Percentiles rank a stretch among this genome's conserved stretches.
Conservation (phyloP, 1,284 basidiomycete genomes). For the Meripilus lineatus region DNA sequence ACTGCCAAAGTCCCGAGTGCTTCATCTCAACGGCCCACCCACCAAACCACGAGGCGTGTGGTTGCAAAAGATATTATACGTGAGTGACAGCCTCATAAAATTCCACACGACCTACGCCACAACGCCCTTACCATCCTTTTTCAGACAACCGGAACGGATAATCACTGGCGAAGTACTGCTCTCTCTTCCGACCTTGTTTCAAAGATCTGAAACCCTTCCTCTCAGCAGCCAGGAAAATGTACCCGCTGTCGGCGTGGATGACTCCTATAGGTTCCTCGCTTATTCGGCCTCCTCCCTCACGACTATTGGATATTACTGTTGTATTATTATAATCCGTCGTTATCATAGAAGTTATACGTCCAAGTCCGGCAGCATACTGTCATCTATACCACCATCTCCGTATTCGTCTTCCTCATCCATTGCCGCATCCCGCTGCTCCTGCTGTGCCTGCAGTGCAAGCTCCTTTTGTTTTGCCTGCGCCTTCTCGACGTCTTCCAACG, state of each 20-base stretch:
- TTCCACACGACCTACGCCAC: background rate
- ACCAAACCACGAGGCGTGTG: constrained; percentile 39
- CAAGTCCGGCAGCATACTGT: constrained; percentile 55
- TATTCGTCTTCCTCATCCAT: constrained; percentile 51
- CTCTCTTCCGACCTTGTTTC: no score
- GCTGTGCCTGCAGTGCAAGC: constrained; percentile 35
- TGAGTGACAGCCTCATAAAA: constrained; percentile 23
- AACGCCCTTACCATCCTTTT: constrained; percentile 1
- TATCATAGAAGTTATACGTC: constrained; percentile 24
- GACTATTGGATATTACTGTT: background rate
- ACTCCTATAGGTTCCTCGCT: no score
- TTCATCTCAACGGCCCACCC: constrained; percentile 47
- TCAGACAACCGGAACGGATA: constrained; percentile 28
- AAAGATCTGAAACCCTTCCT: no score
- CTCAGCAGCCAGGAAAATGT: constrained; percentile 39
- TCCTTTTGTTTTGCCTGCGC: constrained; percentile 76
- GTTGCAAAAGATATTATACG: constrained; percentile 57
- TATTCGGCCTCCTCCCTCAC: constrained; percentile 1
- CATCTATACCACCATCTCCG: constrained; percentile 70
- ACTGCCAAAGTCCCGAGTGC: constrained; percentile 47
- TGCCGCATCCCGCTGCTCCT: constrained; percentile 27
- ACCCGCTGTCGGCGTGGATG: no score
- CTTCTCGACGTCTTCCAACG: constrained; percentile 78
- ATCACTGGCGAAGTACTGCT: constrained; percentile 23
- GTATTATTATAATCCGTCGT: no score